Conservation (phyloP, 257 asterid genomes). For the Ilex asprella region DNA sequence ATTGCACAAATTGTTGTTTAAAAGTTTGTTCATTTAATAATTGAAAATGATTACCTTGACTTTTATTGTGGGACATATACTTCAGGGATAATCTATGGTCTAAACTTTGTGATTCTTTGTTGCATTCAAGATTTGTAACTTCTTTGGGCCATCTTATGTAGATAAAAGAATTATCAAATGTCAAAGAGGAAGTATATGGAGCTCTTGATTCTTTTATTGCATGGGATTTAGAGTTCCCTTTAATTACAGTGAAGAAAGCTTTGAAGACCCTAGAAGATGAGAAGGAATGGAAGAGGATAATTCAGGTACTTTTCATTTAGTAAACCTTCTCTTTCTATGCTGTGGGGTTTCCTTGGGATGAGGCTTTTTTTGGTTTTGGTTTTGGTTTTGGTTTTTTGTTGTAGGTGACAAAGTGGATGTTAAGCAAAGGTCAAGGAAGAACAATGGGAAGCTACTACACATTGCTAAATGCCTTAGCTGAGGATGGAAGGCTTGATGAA, state of each 20-base stretch:
- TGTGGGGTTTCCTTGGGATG: too few species aligned
- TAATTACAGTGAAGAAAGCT: slow-evolving; percentile 88
- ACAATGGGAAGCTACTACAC: slow-evolving; percentile 93
- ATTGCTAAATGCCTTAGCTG: slow-evolving; percentile 76
- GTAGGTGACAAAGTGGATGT: slow-evolving; percentile 92
- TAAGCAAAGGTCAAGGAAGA: slow-evolving; percentile 95
- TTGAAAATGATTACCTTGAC: too few species aligned
- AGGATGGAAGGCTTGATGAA: slow-evolving; percentile 88
- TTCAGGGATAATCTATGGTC: too few species aligned
- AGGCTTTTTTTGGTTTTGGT: too few species aligned
- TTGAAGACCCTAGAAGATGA: slow-evolving; percentile 70
- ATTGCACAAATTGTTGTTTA: too few species aligned
- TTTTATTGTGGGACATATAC: too few species aligned
- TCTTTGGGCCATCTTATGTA: slow-evolving; percentile 6
- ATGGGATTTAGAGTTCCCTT: slow-evolving; percentile 96
- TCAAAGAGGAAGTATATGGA: slow-evolving; percentile 92
- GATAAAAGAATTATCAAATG: slow-evolving; percentile 85
- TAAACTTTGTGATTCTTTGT: too few species aligned
- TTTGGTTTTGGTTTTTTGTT: background rate
- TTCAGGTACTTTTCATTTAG: slow-evolving; percentile 47
- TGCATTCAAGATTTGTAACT: too few species aligned
- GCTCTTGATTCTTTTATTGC: slow-evolving; percentile 95
- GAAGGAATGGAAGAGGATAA: slow-evolving; percentile 85
- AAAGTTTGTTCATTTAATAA: too few species aligned
- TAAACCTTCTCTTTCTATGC: too few species aligned